Evolutionary conservation across 768 basidiomycete species (phyloP).

Genomic region (Boletus patriciae): DNA sequence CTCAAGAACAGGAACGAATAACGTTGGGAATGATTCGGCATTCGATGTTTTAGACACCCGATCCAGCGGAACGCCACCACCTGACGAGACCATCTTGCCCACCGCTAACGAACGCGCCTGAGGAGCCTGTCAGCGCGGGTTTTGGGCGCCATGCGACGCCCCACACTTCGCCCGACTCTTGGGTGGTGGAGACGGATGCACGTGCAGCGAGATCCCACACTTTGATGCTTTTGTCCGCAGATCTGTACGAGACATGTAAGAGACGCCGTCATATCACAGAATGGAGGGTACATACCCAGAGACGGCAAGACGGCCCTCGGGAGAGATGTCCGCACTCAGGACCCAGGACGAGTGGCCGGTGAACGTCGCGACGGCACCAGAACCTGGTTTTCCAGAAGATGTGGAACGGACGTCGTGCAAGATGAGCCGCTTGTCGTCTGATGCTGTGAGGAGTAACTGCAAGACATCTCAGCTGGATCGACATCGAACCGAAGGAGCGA

Average conservation of each 20-base stretch:
- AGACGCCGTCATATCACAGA: not conserved
- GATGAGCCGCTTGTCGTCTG: constrained; percentile 89
- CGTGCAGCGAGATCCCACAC: constrained; percentile 84
- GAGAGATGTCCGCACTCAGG: constrained; percentile 76
- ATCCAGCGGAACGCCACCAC: constrained; percentile 78
- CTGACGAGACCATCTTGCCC: constrained; percentile 72
- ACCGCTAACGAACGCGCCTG: constrained; percentile 67
- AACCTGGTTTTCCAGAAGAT: constrained; percentile 55
- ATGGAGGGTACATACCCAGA: constrained; percentile 62
- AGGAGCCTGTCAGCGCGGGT: constrained; percentile 50
- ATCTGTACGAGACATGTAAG: constrained; percentile 42
- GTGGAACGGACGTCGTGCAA: constrained; percentile 86
- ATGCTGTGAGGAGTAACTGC: constrained; percentile 86
- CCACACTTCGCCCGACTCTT: constrained; percentile 84
- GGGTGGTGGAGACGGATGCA: constrained; percentile 70
- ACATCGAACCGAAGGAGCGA: not conserved
- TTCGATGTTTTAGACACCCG: constrained; percentile 23
- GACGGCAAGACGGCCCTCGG: constrained; percentile 73
- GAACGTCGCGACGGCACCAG: constrained; percentile 80
- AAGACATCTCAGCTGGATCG: not conserved
- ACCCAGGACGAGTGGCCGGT: constrained; percentile 93
- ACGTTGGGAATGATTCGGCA: not conserved
- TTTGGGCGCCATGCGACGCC: constrained; percentile 77
- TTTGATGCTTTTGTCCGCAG: constrained; percentile 82
- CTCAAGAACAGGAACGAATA: not conserved